These are phyloP conservation scores for Paracorniculantispora psalliotae DNA, from an alignment of 2,329 filamentous ascomycete species.

Conservation along the genomic window DNA sequence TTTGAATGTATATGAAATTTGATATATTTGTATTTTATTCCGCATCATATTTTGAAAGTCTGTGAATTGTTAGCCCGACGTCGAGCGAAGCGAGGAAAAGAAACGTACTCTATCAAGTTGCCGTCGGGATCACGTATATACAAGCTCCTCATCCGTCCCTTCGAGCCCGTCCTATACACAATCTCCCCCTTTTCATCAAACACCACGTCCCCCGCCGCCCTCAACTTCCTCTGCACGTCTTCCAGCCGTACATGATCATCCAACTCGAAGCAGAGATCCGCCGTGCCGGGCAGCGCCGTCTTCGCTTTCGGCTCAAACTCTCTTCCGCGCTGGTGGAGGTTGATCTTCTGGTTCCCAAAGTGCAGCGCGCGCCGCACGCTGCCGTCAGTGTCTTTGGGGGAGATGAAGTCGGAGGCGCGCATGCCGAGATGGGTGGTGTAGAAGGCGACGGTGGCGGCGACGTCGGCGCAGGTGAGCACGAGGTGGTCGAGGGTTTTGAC, in stretches of 20 bases:
- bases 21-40: not conserved
- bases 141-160: conserved; percentile 49
- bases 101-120: conserved; percentile 55
- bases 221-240: conserved; percentile 37
- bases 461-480: conserved; percentile 51
- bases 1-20: too few relatives aligned
- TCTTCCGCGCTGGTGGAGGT: conserved; percentile 52
- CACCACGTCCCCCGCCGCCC: conserved; percentile 41
- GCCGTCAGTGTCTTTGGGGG: conserved; percentile 29
- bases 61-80: not conserved
- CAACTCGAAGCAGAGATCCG: conserved; percentile 56
- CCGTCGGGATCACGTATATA: conserved; percentile 59
- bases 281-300: conserved; percentile 49
- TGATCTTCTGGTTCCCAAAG: conserved; percentile 58
- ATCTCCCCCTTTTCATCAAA: conserved; percentile 43
- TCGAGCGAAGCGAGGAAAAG: not conserved
- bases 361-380: conserved; percentile 43
- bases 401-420: conserved; percentile 46
- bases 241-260: conserved; percentile 41
- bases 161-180: conserved; percentile 51
- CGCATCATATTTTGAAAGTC: conserved; percentile 13
- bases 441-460: conserved; percentile 46
- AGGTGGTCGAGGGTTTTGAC: conserved; percentile 53
- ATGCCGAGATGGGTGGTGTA: conserved; percentile 54
- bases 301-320: conserved; percentile 57